phyloP scores from a whole-genome alignment of 768 basidiomycete species.

The Hebeloma cylindrosporum region DNA sequence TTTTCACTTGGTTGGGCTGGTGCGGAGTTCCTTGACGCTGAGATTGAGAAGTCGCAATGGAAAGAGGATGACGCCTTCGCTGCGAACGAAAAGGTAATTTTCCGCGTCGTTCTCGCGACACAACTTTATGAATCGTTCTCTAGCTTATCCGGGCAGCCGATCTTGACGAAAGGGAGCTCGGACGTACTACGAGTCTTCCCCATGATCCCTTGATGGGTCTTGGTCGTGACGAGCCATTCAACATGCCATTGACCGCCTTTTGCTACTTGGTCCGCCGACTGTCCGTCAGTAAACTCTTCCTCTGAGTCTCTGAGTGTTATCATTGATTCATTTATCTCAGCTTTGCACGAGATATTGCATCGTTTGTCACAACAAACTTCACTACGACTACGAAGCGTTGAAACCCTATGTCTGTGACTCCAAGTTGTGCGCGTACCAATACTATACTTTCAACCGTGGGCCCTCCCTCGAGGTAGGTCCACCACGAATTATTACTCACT shows the following conservation, averaged over 20 bases:
- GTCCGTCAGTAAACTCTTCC: conserved; percentile 48
- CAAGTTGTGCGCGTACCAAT: conserved; percentile 68
- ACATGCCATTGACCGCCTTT: conserved; percentile 63
- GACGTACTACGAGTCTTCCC: conserved; percentile 46
- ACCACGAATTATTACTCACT: not conserved
- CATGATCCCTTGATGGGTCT: conserved; percentile 50
- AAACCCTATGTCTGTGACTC: conserved; percentile 74
- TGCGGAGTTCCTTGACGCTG: conserved; percentile 53
- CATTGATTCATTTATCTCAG: conserved; percentile 29
- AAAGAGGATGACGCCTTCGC: conserved; percentile 39
- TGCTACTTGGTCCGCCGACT: conserved; percentile 65
- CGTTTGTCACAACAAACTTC: conserved; percentile 67
- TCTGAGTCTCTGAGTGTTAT: not conserved
- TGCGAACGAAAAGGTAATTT: conserved; percentile 30
- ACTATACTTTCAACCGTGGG: conserved; percentile 62
- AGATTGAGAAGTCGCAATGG: conserved; percentile 46
- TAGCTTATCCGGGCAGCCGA: conserved; percentile 45
- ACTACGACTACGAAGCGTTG: conserved; percentile 53
- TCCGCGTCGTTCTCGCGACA: not conserved
- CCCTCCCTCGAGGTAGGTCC: conserved; percentile 61
- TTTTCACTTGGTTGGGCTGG: conserved; percentile 68
- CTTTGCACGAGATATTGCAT: conserved; percentile 69
- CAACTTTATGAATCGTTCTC: not conserved
- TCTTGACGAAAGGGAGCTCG: conserved; percentile 38
- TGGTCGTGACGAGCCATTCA: conserved; percentile 39